A percentile compares a stretch with the other conserved stretches of the same genome.
These are phyloP conservation scores for Salvia hispanica DNA, from an alignment of 257 asterid species.

Conservation along the genomic window DNA sequence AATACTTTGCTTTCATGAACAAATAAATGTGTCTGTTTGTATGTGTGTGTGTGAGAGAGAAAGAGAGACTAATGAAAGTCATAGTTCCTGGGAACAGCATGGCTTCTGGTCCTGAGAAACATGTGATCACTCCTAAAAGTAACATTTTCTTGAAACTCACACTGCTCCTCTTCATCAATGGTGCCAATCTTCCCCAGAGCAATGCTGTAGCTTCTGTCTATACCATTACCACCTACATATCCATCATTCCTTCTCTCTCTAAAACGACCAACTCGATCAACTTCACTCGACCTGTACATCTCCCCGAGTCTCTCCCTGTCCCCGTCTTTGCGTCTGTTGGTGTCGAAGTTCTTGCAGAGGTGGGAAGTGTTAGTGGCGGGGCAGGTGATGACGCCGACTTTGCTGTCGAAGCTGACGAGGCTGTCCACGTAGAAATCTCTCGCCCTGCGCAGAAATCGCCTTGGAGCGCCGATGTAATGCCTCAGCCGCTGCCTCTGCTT, in stretches of 20 bases:
- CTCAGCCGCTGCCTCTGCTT: constrained; percentile 34
- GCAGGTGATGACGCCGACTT: constrained; percentile 28
- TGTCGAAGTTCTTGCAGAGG: constrained; percentile 18
- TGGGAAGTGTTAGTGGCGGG: constrained; percentile 16
- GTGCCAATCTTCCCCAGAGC: constrained; percentile 56
- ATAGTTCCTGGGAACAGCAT: constrained; percentile 35
- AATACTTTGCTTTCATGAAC: background rate
- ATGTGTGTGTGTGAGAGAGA: background rate
- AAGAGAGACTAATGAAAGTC: constrained; percentile 3
- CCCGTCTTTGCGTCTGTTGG: background rate
- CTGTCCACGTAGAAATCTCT: constrained; percentile 46
- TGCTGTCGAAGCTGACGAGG: constrained; percentile 46
- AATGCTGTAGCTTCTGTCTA: constrained; percentile 53
- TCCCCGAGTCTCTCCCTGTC: constrained; percentile 22
- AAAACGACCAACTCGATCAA: background rate
- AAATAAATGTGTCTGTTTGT: background rate
- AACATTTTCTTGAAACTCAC: constrained; percentile 44
- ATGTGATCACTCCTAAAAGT: constrained; percentile 31
- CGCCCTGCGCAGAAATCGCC: constrained; percentile 41
- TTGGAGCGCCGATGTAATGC: constrained; percentile 39
- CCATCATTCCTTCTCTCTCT: constrained; percentile 19
- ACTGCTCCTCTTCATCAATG: constrained; percentile 55
- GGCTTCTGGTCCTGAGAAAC: constrained; percentile 50
- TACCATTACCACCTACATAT: background rate
- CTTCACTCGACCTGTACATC: constrained; percentile 30